A percentile compares a stretch with the other conserved stretches of the same genome.
Evolutionary conservation across 768 basidiomycete species (phyloP).

Genomic region (Obba rivulosa): DNA sequence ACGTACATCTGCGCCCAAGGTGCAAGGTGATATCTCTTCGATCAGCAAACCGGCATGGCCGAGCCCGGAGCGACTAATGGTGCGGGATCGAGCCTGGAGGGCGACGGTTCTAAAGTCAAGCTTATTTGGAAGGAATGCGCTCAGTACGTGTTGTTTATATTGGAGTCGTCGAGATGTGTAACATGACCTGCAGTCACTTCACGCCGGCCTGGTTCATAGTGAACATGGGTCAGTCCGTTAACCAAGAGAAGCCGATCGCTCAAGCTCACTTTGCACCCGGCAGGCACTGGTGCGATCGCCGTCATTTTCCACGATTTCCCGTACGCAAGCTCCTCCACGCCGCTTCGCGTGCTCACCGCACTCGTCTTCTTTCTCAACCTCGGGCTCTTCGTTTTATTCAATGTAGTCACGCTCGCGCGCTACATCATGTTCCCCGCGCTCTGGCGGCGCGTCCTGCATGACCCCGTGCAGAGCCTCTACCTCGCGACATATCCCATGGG

Average conservation of each 20-base stretch:
- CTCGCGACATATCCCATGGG: conserved; percentile 54
- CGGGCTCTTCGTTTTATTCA: conserved; percentile 47
- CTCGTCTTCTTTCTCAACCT: conserved; percentile 58
- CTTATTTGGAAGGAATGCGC: too few species aligned
- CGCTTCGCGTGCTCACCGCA: conserved; percentile 39
- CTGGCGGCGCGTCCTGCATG: conserved; percentile 42
- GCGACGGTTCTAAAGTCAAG: too few species aligned
- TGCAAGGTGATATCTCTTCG: too few species aligned
- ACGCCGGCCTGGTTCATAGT: conserved; percentile 52
- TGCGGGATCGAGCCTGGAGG: too few species aligned
- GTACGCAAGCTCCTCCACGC: conserved; percentile 37
- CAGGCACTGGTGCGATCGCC: conserved; percentile 46
- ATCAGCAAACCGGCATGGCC: too few species aligned
- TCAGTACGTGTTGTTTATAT: too few species aligned
- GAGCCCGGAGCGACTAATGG: too few species aligned
- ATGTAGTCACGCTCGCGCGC: conserved; percentile 37
- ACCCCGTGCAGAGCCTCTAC: conserved; percentile 47
- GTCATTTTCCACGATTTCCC: conserved; percentile 54
- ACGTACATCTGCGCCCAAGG: too few species aligned
- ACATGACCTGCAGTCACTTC: conserved; percentile 35
- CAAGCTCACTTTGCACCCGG: background rate
- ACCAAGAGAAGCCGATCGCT: background rate
- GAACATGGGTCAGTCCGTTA: conserved; percentile 40
- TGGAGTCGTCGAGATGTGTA: too few species aligned
- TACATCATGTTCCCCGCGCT: conserved; percentile 51